A percentile compares a stretch with the other conserved stretches of the same genome.
These are phyloP conservation scores for Aspergillus brasiliensis DNA, from an alignment of 2,329 filamentous ascomycete genomes.

Conservation along the genomic window DNA sequence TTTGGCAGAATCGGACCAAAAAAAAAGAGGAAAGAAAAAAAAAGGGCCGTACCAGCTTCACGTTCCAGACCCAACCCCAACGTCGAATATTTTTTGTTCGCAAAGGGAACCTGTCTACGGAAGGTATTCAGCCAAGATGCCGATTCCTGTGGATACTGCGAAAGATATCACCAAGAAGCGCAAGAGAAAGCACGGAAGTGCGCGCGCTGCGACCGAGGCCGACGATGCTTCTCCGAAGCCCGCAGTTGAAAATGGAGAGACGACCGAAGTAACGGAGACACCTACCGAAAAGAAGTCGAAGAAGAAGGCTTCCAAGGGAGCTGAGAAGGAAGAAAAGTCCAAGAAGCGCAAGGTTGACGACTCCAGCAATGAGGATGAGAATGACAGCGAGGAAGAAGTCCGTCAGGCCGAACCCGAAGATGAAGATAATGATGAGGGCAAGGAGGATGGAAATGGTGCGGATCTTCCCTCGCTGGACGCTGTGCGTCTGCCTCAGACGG, in stretches of 20 bases:
- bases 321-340: conserved; percentile 27
- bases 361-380: conserved; percentile 39
- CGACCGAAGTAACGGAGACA: conserved; percentile 21
- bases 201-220: conserved; percentile 27
- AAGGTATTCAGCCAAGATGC: conserved; percentile 30
- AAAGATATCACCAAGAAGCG: conserved; percentile 46
- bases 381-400: conserved; percentile 29
- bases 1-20: conserved; percentile 30
- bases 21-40: conserved; percentile 31
- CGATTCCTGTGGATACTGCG: conserved; percentile 40
- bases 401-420: conserved; percentile 34
- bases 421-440: conserved; percentile 37
- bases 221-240: conserved; percentile 31
- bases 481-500: conserved; percentile 59
- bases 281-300: conserved; percentile 20
- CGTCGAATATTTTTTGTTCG: conserved; percentile 7
- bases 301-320: conserved; percentile 21
- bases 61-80: conserved; percentile 4
- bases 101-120: conserved; percentile 9
- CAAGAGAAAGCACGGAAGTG: conserved; percentile 49
- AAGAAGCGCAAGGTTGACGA: conserved; percentile 45
- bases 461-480: conserved; percentile 56
- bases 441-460: conserved; percentile 32
- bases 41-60: conserved; percentile 16
- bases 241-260: conserved; percentile 24